Base-by-base conservation (phyloP, 2,329 filamentous ascomycete genomes). In the Colletotrichum sp. region DNA sequence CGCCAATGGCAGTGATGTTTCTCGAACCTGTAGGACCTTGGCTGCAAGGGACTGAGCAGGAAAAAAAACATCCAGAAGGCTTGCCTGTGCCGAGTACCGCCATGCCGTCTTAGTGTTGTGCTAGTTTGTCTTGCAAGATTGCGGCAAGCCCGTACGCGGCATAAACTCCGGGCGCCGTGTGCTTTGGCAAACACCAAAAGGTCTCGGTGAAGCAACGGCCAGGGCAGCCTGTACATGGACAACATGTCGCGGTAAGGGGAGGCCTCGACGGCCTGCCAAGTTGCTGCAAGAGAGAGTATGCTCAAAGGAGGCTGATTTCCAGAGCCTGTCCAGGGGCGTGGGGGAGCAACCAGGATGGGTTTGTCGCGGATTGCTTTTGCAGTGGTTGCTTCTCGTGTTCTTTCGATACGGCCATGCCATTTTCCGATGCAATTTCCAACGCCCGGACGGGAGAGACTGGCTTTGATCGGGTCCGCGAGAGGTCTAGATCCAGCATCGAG, bases 361-460 rank as follows among this genome's bases (percentile, higher is more conserved):
- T 22, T 39, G n/a, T 48, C 64, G 55, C 34, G 36, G 28, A 68
- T 63, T 55, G 63, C 57, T 64, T 75, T 59, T 65, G 44, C 52
- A 36, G 64, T 36, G n/a, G 64, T 36, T 36, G 59, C 27, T 64
- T 75, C 73, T 73, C 70, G 73, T 75, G 73, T 68, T 75, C 69
- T 55, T 55, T 72, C 63, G 63, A 72, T 64, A 60, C 28, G 63
- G 69, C 57, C 69, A 75, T 68, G 69, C 64, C 73, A 75, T 75
- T 75, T 75, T 59, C 36, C 73, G 70, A 75, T 72, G 73, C 73
- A 75, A 75, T 75, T 75, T 75, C 73, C 57, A 75, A 59, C 34
- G 73, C 64, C 55, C 32, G 15, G 57, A 63, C 57, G 57, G 73
- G 63, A 68, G 69, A 68, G 6, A 15, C 27, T 68, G 55, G 63